These are phyloP conservation scores for Metschnikowia lochheadii DNA, from an alignment of 805 yeast species.

Conservation along the genomic window DNA sequence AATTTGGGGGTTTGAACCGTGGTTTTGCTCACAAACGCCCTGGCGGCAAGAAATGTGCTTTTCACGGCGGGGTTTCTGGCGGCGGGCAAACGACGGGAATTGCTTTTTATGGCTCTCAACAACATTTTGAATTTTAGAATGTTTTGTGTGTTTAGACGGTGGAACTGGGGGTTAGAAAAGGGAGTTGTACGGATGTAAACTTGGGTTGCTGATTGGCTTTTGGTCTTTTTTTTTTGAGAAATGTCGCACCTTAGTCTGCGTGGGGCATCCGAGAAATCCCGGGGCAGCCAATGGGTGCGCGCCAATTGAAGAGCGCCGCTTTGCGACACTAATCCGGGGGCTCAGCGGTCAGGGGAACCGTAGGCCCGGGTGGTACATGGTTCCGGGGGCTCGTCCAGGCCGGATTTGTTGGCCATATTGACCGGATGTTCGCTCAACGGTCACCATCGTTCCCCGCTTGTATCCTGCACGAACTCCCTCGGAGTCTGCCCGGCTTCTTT, in stretches of 20 bases:
- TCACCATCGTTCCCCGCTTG: too few relatives aligned
- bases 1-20: slow-evolving; percentile 1
- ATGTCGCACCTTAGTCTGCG: slow-evolving; percentile 4
- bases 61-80: slow-evolving; percentile 7
- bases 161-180: not conserved
- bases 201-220: slow-evolving; percentile 3
- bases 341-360: not conserved
- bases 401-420: too few relatives aligned
- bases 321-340: slow-evolving; percentile 1
- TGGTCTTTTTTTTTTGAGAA: slow-evolving; percentile 1
- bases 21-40: slow-evolving; percentile 16
- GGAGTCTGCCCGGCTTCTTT: not conserved
- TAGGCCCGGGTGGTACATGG: not conserved
- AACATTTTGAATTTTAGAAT: slow-evolving; percentile 22
- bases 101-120: slow-evolving; percentile 30
- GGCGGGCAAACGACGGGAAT: slow-evolving; percentile 25
- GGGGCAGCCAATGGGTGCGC: slow-evolving; percentile 18
- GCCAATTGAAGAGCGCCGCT: slow-evolving; percentile 9
- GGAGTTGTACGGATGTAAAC: not conserved
- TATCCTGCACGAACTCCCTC: not conserved
- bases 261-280: slow-evolving; percentile 15
- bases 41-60: slow-evolving; percentile 16
- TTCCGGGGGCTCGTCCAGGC: not conserved
- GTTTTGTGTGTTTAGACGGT: slow-evolving; percentile 1
- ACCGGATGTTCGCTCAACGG: not conserved